Percentiles rank a stretch among this genome's conserved stretches.
Conservation (phyloP, 202 grass and related monocot genomes). For the Schoenoplectus tabernaemontani region DNA sequence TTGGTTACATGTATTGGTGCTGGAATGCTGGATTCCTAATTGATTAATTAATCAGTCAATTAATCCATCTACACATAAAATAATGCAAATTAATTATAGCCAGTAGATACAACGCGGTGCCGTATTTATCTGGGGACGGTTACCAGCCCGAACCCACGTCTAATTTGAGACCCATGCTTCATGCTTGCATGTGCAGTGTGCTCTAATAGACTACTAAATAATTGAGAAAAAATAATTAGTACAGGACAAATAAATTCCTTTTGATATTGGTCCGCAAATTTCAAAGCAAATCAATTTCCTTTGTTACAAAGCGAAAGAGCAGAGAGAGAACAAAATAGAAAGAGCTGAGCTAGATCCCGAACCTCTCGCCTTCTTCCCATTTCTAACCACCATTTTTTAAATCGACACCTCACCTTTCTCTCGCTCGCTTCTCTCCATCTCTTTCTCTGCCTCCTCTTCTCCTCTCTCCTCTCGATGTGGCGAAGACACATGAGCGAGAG, state of each 20-base stretch:
- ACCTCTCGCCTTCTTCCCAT: background rate
- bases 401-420: background rate
- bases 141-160: background rate
- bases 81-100: background rate
- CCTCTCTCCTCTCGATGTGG: background rate
- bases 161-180: too few relatives aligned
- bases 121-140: background rate
- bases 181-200: background rate
- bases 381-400: slow-evolving; percentile 14
- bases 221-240: background rate
- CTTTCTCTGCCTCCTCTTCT: background rate
- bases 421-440: background rate
- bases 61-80: background rate
- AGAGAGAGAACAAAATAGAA: background rate
- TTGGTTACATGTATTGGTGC: background rate
- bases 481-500: slow-evolving; percentile 10
- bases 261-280: background rate
- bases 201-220: background rate
- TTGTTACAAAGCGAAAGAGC: background rate
- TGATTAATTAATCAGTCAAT: background rate
- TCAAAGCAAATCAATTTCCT: background rate
- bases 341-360: background rate
- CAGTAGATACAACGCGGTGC: background rate
- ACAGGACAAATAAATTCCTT: background rate
- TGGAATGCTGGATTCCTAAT: background rate